phyloP scores from a whole-genome alignment of 805 yeast genomes.

The Ascoidea rubescens region DNA sequence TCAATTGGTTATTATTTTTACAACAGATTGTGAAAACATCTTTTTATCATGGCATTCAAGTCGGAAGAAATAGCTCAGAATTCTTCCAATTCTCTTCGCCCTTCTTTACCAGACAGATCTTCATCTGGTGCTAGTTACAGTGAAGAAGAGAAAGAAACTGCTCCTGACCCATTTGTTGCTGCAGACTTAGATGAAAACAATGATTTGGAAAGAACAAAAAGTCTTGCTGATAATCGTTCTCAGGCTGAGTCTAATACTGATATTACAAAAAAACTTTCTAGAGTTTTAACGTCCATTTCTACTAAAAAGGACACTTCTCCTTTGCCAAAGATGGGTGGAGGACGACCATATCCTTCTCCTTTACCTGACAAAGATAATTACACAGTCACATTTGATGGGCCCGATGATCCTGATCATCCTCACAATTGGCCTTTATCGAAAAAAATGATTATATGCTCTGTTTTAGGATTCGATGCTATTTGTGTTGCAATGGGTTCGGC shows the following conservation, averaged over 20 bases:
- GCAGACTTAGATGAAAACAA: not conserved
- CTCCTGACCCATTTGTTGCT: not conserved
- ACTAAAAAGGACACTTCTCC: constrained; percentile 22
- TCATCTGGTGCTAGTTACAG: not conserved
- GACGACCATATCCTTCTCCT: constrained; percentile 45
- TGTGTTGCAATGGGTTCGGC: constrained; percentile 68
- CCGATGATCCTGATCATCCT: constrained; percentile 68
- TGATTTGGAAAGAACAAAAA: not conserved
- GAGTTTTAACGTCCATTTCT: constrained; percentile 24
- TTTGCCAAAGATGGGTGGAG: constrained; percentile 53
- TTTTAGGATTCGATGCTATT: constrained; percentile 36
- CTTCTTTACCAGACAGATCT: not conserved
- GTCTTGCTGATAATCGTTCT: constrained; percentile 1
- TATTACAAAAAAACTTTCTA: constrained; percentile 22
- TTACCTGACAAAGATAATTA: constrained; percentile 42
- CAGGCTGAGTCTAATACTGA: constrained; percentile 11
- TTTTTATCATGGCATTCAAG: too few relatives aligned
- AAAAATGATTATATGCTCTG: constrained; percentile 29
- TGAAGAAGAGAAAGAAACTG: not conserved
- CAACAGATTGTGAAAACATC: too few relatives aligned
- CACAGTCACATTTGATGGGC: constrained; percentile 64
- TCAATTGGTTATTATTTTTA: too few relatives aligned
- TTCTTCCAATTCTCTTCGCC: not conserved
- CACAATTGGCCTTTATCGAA: constrained; percentile 52
- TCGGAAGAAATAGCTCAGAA: not conserved